Percentiles rank a stretch among this genome's conserved stretches.
Conservation (phyloP, 129 eudicot genomes). For the Dittrichia graveolens region DNA sequence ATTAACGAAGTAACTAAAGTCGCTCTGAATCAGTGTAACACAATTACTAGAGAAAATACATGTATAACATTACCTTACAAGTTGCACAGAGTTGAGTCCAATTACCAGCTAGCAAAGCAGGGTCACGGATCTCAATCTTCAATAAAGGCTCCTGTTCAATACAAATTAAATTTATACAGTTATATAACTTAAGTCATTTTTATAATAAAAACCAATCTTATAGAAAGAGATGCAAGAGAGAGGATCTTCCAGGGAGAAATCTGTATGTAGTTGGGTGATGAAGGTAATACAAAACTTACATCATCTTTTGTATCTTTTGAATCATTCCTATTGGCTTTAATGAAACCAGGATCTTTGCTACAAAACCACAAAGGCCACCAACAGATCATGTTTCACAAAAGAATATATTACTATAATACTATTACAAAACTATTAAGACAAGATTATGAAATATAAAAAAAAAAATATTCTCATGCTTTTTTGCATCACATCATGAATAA, state of each 20-base stretch:
- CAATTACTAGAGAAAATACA: neutral
- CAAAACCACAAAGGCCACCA: constrained; percentile 40
- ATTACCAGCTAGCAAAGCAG: constrained; percentile 90
- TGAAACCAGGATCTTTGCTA: constrained; percentile 96
- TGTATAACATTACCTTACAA: constrained; percentile 71
- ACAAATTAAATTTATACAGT: constrained; percentile 2
- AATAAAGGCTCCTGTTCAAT: constrained; percentile 77
- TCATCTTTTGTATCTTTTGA: constrained; percentile 79
- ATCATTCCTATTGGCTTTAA: constrained; percentile 69
- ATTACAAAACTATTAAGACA: neutral
- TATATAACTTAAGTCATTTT: neutral
- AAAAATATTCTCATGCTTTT: neutral
- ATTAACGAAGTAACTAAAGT: neutral
- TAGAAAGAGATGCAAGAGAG: constrained; percentile 9
- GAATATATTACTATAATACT: neutral
- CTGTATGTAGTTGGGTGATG: neutral
- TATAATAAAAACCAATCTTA: constrained; percentile 19
- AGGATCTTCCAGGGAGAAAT: constrained; percentile 18
- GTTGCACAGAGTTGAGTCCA: constrained; percentile 98
- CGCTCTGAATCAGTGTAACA: neutral
- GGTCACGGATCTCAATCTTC: constrained; percentile 74
- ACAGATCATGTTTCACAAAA: constrained; percentile 19
- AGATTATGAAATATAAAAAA: constrained; percentile 3
- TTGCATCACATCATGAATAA: constrained; percentile 15
- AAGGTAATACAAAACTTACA: constrained; percentile 54